These are phyloP conservation scores for Macrocybe sp. DNA, from an alignment of 1,284 basidiomycete genomes.

Conservation along the genomic window DNA sequence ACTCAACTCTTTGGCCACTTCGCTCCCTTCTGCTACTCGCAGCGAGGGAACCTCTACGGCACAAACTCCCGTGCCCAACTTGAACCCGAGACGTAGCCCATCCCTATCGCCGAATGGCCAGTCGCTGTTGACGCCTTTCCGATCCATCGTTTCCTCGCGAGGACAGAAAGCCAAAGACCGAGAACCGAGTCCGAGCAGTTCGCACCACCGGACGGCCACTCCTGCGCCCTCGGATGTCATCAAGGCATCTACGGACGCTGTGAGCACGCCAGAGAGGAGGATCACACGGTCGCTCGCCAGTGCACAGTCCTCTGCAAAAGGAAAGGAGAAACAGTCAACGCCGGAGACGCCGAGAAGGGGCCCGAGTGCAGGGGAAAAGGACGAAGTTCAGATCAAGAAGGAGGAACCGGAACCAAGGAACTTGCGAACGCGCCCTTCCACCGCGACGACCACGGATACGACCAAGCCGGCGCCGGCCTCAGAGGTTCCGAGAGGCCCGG, in stretches of 20 bases:
- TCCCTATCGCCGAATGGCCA: slow-evolving; percentile 11
- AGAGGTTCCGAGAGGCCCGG: slow-evolving; percentile 40
- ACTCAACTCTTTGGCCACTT: slow-evolving; percentile 40
- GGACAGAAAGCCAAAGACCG: slow-evolving; percentile 42
- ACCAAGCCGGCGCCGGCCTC: slow-evolving; percentile 29
- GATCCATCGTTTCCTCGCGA: slow-evolving; percentile 56
- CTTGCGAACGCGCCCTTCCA: slow-evolving; percentile 41
- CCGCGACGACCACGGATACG: slow-evolving; percentile 26
- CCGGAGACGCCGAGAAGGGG: slow-evolving; percentile 10
- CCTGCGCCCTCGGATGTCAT: slow-evolving; percentile 25
- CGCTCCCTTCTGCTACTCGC: slow-evolving; percentile 25
- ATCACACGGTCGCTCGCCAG: slow-evolving; percentile 22
- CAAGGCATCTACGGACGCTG: background rate
- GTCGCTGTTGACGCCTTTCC: slow-evolving; percentile 28
- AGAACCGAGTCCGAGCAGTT: slow-evolving; percentile 6
- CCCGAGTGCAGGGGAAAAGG: slow-evolving; percentile 19
- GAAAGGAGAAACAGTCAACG: slow-evolving; percentile 16
- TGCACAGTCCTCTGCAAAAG: background rate
- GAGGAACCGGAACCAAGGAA: slow-evolving; percentile 45
- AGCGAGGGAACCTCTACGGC: slow-evolving; percentile 30
- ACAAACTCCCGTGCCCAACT: slow-evolving; percentile 23
- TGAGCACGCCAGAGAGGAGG: slow-evolving; percentile 22
- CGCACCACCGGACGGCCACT: slow-evolving; percentile 19
- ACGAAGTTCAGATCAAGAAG: slow-evolving; percentile 39
- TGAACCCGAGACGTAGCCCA: slow-evolving; percentile 15